These are phyloP conservation scores for Metschnikowia gelsemii DNA, from an alignment of 805 yeast genomes.

Conservation along the genomic window DNA sequence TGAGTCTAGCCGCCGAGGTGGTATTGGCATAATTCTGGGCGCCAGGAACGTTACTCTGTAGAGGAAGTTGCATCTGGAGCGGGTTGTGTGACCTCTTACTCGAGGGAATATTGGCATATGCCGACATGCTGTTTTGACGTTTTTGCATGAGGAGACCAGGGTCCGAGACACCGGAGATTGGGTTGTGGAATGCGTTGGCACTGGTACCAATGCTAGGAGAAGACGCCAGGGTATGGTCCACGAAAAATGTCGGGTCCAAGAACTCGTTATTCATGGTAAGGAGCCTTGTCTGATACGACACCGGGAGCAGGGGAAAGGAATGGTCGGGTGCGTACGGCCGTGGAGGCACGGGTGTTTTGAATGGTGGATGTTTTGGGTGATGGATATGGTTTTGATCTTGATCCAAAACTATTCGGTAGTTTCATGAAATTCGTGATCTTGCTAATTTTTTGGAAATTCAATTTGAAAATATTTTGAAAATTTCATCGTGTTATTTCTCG, in stretches of 20 bases:
- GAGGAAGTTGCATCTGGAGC: slow-evolving; percentile 18
- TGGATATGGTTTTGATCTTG: no score
- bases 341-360: slow-evolving; percentile 10
- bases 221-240: slow-evolving; percentile 6
- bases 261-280: slow-evolving; percentile 17
- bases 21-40: slow-evolving; percentile 12
- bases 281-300: slow-evolving; percentile 1
- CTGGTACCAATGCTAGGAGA: slow-evolving; percentile 3
- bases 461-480: no score
- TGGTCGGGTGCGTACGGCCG: slow-evolving; percentile 9
- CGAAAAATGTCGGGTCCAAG: slow-evolving; percentile 9
- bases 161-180: slow-evolving; percentile 6
- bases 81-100: slow-evolving; percentile 35
- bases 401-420: no score
- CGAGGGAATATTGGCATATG: slow-evolving; percentile 32
- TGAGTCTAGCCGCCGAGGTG: slow-evolving; percentile 8
- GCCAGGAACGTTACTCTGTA: slow-evolving; percentile 19
- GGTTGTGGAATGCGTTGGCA: background rate
- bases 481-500: no score
- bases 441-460: no score
- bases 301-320: slow-evolving; percentile 2
- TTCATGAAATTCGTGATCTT: no score
- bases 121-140: slow-evolving; percentile 41
- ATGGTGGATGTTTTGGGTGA: no score
- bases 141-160: slow-evolving; percentile 29